Base-by-base conservation (phyloP, 306 rosid species). In the Abrus pulchellus region DNA sequence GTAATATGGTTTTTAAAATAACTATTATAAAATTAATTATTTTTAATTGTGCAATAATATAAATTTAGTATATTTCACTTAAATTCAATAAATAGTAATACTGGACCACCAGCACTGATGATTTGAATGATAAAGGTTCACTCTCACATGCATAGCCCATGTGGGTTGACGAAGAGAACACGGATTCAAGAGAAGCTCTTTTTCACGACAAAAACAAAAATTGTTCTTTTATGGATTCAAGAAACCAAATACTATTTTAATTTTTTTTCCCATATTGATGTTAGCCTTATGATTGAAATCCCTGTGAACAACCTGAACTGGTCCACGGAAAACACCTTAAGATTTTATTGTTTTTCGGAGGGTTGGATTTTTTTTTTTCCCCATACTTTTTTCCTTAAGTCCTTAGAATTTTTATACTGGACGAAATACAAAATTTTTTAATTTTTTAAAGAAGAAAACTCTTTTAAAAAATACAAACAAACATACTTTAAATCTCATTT, bases 161-260 rank as follows among this genome's bases (percentile, higher is more conserved):
- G 68, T 57, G 56, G 68, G 10, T 57, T 74, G 67, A 50, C 12
- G 9, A 44, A 57, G 30, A n/a, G 36, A 56, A 57, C 59, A 49
- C 29, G 49, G 28, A 12, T 74, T 74, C 30, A 74, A 59, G 45
- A 44, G 63, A 1, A 74, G 28, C 40, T 59, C 41, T 20, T 20
- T 20, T 20, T 20, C 20, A 20, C 20, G 20, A 20, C 20, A 20
- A 20, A 20, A 20, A 20, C 20, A 20, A 20, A 20, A 20, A 20
- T 20, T 20, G 20, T 20, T 20, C 20, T 74, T 14, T 44, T 27
- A 74, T 57, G 4, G 55, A n/a, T 36, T 68, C 43, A 68, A 47
- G 43, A 47, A 28, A 9, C n/a, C 40, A 27, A 32, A 44, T 9
- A 12, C 68, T 33, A 61, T 11, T 61, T 33, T 60, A 32, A 9